Conservation (phyloP, 2,329 filamentous ascomycete species). For the Sarocladium brachiariae region DNA sequence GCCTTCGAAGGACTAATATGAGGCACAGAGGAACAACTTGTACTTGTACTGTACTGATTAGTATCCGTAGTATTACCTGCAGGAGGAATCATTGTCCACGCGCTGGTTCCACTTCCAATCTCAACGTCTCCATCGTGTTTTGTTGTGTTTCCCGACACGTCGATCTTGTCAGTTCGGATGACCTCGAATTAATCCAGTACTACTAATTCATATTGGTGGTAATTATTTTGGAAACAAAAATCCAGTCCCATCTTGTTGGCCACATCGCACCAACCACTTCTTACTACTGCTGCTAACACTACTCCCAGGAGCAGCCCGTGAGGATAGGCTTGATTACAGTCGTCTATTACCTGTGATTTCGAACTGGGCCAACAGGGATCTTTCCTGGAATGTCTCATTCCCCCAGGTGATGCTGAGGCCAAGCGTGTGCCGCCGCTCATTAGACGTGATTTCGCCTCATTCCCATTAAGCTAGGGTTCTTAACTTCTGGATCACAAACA, state of each 20-base stretch:
- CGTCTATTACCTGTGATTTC: too few relatives aligned
- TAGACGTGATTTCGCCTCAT: slow-evolving; percentile 1
- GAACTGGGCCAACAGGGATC: not conserved
- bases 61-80: too few relatives aligned
- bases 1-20: too few relatives aligned
- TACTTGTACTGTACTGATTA: not conserved
- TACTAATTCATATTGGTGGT: slow-evolving; percentile 5
- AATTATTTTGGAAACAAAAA: not conserved
- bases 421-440: not conserved
- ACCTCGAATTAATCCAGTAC: too few relatives aligned
- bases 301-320: too few relatives aligned
- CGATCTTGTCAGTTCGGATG: too few relatives aligned
- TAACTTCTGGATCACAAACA: not conserved
- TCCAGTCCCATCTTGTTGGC: too few relatives aligned
- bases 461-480: not conserved
- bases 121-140: slow-evolving; percentile 3
- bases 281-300: too few relatives aligned
- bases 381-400: not conserved
- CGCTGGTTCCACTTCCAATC: slow-evolving; percentile 6
- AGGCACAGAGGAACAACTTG: too few relatives aligned
- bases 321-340: too few relatives aligned
- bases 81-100: not conserved
- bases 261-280: too few relatives aligned
- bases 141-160: not conserved
- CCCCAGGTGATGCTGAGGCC: not conserved